A percentile compares a stretch with the other conserved stretches of the same genome.
Evolutionary conservation across 1,284 basidiomycete species (phyloP).

Genomic region (Cutaneotrichosporon sp.): DNA sequence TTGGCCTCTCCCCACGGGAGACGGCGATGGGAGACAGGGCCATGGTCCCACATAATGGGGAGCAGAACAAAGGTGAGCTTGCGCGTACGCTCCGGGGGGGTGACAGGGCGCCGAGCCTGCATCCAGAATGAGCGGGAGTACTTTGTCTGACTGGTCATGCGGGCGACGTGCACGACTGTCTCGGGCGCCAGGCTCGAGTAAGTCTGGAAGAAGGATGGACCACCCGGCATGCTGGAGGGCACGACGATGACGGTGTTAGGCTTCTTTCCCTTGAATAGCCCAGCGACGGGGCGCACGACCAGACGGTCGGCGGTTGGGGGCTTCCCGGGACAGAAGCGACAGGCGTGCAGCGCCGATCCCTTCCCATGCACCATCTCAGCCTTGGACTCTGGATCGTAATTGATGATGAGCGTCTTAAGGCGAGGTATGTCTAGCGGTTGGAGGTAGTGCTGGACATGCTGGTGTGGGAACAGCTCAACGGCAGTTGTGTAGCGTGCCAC

Average conservation of each 20-base stretch:
- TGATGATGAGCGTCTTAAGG: neutral
- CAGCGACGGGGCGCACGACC: neutral
- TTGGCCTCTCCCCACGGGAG: neutral
- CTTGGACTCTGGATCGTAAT: neutral
- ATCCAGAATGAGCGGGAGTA: neutral
- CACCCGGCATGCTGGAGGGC: neutral
- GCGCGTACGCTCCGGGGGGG: neutral
- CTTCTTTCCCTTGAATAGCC: neutral
- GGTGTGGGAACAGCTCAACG: slow-evolving; percentile 2
- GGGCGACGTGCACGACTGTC: neutral
- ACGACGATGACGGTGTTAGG: neutral
- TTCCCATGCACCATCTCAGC: neutral
- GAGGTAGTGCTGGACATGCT: neutral
- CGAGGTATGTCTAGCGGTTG: neutral
- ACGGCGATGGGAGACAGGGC: neutral
- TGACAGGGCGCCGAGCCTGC: neutral
- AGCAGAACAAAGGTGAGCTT: slow-evolving; percentile 5
- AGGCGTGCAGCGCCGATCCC: neutral
- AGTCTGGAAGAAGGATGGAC: neutral
- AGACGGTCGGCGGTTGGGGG: neutral
- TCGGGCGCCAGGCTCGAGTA: neutral
- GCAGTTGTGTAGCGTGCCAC: neutral
- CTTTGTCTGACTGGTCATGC: neutral
- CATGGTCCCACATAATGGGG: slow-evolving; percentile 10
- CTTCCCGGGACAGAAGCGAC: neutral